phyloP scores from a whole-genome alignment of 208 protist species.

The Crithidia brevicula region DNA sequence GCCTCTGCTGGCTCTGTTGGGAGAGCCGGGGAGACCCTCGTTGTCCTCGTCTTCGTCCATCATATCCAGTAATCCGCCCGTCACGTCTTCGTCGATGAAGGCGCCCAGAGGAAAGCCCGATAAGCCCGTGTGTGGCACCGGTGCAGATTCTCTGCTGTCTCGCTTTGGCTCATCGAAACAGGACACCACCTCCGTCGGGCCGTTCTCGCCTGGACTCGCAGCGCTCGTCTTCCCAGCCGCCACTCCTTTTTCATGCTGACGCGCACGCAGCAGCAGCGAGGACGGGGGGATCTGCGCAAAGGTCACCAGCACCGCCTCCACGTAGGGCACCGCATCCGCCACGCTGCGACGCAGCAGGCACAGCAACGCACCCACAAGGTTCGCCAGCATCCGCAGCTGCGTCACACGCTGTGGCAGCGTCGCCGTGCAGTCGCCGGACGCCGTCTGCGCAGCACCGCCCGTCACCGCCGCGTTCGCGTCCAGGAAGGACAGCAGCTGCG shows the following conservation, averaged over 20 bases:
- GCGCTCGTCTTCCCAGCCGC: not conserved
- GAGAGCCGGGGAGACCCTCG: not conserved
- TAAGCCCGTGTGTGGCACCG: not conserved
- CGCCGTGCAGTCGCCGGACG: slow-evolving; percentile 26
- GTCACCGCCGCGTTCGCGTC: slow-evolving; percentile 27
- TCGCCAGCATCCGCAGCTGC: slow-evolving; percentile 45
- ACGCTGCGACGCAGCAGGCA: slow-evolving; percentile 35
- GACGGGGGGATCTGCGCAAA: slow-evolving; percentile 34
- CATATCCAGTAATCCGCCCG: slow-evolving; percentile 3
- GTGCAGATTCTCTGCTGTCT: too few relatives aligned
- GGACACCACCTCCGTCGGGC: too few relatives aligned
- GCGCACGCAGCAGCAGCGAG: slow-evolving; percentile 21
- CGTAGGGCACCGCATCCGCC: slow-evolving; percentile 42
- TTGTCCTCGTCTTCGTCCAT: not conserved
- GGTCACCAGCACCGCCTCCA: slow-evolving; percentile 37
- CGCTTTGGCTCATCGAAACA: too few relatives aligned
- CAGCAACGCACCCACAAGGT: slow-evolving; percentile 41
- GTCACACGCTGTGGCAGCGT: slow-evolving; percentile 35
- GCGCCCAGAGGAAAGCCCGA: not conserved
- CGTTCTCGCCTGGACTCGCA: too few relatives aligned
- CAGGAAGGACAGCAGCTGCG: slow-evolving; percentile 32
- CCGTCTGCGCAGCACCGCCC: slow-evolving; percentile 29
- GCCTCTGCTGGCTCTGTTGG: not conserved
- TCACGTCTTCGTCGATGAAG: slow-evolving; percentile 5
- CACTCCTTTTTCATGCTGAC: not conserved